phyloP scores from a whole-genome alignment of 192 early-diverging fungal species.

The Coemansia asiatica region DNA sequence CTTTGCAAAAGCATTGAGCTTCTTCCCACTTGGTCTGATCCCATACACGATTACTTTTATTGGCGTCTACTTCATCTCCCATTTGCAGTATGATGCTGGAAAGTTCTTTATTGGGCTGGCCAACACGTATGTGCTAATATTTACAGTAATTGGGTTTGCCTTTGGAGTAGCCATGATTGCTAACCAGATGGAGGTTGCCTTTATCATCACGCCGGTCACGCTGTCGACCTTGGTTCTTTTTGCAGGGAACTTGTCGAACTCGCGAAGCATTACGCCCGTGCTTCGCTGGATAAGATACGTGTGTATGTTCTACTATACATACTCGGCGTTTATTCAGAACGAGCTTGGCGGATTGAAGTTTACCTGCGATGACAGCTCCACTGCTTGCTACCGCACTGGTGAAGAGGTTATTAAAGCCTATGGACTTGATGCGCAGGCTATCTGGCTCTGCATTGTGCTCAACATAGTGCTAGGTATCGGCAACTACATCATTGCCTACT shows the following conservation, averaged over 20 bases:
- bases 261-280: conserved; percentile 21
- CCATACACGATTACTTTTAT: conserved; percentile 4
- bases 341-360: conserved; percentile 23
- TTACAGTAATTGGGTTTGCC: conserved; percentile 10
- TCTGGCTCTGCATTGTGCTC: conserved; percentile 9
- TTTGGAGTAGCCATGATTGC: conserved; percentile 9
- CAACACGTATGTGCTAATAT: not conserved
- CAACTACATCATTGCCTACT: conserved; percentile 7
- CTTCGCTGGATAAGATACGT: conserved; percentile 25
- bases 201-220: conserved; percentile 13
- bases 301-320: conserved; percentile 13
- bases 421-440: not conserved
- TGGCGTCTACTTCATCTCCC: conserved; percentile 14
- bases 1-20: conserved; percentile 57
- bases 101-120: conserved; percentile 13
- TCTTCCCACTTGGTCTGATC: conserved; percentile 14
- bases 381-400: conserved; percentile 10
- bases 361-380: conserved; percentile 1
- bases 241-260: conserved; percentile 20
- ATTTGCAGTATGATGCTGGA: conserved; percentile 14
- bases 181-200: conserved; percentile 9
- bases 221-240: conserved; percentile 11
- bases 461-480: conserved; percentile 7
- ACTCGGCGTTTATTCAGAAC: conserved; percentile 16
- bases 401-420: conserved; percentile 11